phyloP scores from a whole-genome alignment of 805 yeast species.

The Spathaspora passalidarum region DNA sequence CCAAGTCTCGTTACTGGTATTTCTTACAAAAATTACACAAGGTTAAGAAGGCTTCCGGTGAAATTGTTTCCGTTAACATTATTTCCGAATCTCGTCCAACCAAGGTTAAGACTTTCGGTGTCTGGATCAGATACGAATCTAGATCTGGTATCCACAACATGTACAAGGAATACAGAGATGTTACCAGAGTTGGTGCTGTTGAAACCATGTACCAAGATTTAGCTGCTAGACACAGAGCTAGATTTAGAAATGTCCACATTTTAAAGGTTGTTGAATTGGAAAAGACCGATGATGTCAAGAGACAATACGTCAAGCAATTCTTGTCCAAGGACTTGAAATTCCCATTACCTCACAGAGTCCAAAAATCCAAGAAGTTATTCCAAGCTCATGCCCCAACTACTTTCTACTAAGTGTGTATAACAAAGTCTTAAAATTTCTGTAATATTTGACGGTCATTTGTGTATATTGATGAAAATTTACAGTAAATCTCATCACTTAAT shows the following conservation, averaged over 20 bases:
- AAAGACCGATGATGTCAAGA: constrained; percentile 97
- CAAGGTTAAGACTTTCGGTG: constrained; percentile 99
- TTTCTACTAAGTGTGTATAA: constrained; percentile 67
- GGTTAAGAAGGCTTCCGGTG: constrained; percentile 99
- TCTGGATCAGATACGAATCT: constrained; percentile 99
- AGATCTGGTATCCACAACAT: constrained; percentile 99
- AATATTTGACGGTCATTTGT: not conserved
- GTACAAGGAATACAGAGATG: constrained; percentile 99
- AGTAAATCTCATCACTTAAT: not conserved
- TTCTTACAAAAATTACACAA: constrained; percentile 98
- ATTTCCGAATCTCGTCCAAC: constrained; percentile 96
- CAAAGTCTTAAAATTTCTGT: not conserved
- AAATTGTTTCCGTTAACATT: constrained; percentile 88
- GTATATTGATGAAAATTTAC: not conserved
- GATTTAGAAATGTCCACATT: constrained; percentile 99
- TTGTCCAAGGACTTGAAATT: constrained; percentile 92
- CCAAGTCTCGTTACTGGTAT: constrained; percentile 99
- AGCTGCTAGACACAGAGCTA: constrained; percentile 99
- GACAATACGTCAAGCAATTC: constrained; percentile 98
- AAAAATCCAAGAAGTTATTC: constrained; percentile 83
- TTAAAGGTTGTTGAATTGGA: constrained; percentile 98
- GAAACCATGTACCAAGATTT: constrained; percentile 98
- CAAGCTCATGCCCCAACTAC: constrained; percentile 95
- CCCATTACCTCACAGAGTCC: constrained; percentile 99
- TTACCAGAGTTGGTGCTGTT: constrained; percentile 98